Base-by-base conservation (phyloP, 2,329 filamentous ascomycete species). In the Fusarium coffeatum region DNA sequence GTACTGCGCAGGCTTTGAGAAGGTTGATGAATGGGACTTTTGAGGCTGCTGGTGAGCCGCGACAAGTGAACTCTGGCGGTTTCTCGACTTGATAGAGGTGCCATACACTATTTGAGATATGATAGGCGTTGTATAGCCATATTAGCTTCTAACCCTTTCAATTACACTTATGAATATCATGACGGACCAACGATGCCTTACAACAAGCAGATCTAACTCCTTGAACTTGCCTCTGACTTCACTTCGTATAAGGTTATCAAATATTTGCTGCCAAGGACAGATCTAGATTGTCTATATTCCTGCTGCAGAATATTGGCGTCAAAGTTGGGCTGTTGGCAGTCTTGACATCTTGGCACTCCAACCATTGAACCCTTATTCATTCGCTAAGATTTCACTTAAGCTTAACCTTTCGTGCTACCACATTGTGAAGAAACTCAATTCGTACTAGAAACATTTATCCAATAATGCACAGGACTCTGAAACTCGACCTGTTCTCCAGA, bases 11-110 rank as follows among this genome's bases (percentile, higher is more conserved):
- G 79, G 91, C 87, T 0, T 79, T 98, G 69, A 85, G 90, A 56
- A 80, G 89, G 65, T 75, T 92, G 63, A 76, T 78, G 15, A 91
- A 94, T 78, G 86, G 86, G 0, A 82, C 81, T 0, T 97, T 97
- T 78, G 92, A 95, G 78, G 93, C 93, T 1, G 92, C 90, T 1
- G 89, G 92, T 1, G 94, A 97, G 80, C 92, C 93, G n/a, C 88
- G 94, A 68, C 93, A 96, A 83, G 75, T 80, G 30, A 90, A 91
- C 74, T 93, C 91, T 18, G 93, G 88, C 4, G 93, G 92, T 0
- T 88, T 87, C 59, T 81, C 82, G 6, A 72, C 59, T 8, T 71
- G 15, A 50, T 27, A 5, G 5, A 15, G 20, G 4, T 18, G 16
- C 16, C 8, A 34, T 18, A 5, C 9, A 15, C 13, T 15, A 22